Conservation (phyloP, 306 rosid species). For the Cucumis cinereus region DNA sequence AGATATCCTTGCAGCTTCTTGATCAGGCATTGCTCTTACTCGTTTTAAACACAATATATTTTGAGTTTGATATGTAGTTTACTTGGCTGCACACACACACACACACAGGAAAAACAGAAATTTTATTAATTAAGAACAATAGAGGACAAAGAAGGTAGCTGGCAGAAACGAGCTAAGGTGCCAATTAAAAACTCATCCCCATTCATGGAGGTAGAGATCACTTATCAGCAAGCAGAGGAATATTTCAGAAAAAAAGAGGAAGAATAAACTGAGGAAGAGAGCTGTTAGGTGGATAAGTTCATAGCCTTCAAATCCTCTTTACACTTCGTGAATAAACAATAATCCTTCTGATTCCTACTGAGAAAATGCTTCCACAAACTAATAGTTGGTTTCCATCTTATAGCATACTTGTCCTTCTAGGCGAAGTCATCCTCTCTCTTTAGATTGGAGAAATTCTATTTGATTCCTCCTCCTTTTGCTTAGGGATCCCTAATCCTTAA, state of each 20-base stretch:
- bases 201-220: neutral
- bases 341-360: neutral
- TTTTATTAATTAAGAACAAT: neutral
- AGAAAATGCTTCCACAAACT: neutral
- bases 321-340: neutral
- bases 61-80: neutral
- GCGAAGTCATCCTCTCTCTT: neutral
- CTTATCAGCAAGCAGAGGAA: neutral
- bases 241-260: neutral
- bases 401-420: neutral
- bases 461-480: neutral
- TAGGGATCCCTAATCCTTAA: neutral
- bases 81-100: no score
- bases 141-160: neutral
- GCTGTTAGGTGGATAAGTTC: neutral
- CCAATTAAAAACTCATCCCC: neutral
- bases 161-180: neutral
- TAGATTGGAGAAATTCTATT: neutral
- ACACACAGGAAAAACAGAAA: neutral
- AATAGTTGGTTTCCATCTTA: neutral
- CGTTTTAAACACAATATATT: neutral
- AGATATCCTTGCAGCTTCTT: conserved; percentile 77
- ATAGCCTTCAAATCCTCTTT: neutral
- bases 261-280: neutral
- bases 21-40: conserved; percentile 55